Conservation (phyloP, 495 filamentous ascomycete species). For the Hyphodiscus hymeniophilus region DNA sequence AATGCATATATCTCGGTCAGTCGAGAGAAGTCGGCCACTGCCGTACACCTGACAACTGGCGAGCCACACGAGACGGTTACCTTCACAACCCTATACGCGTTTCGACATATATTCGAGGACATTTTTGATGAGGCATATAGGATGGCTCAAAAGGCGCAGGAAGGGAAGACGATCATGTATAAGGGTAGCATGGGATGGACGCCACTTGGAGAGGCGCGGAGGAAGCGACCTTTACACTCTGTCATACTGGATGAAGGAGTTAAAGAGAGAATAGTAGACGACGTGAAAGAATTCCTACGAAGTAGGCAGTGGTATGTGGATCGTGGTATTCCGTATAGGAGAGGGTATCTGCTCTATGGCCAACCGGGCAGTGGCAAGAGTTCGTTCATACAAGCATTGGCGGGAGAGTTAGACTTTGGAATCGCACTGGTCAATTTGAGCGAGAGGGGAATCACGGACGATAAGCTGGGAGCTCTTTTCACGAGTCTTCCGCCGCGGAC, state of each 20-base stretch:
- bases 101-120: slow-evolving; percentile 77
- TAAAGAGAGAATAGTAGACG: slow-evolving; percentile 74
- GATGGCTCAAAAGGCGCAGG: slow-evolving; percentile 63
- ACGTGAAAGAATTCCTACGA: slow-evolving; percentile 75
- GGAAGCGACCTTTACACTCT: slow-evolving; percentile 80
- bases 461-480: slow-evolving; percentile 79
- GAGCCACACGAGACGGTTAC: slow-evolving; percentile 91
- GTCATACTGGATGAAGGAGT: slow-evolving; percentile 83
- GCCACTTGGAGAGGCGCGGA: slow-evolving; percentile 76
- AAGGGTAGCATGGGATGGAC: slow-evolving; percentile 76
- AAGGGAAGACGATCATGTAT: slow-evolving; percentile 94
- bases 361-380: slow-evolving; percentile 94
- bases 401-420: slow-evolving; percentile 85
- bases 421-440: slow-evolving; percentile 92
- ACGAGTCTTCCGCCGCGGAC: slow-evolving; percentile 82
- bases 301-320: slow-evolving; percentile 86
- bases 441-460: slow-evolving; percentile 87
- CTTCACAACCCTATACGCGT: slow-evolving; percentile 80
- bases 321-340: slow-evolving; percentile 87
- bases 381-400: slow-evolving; percentile 91
- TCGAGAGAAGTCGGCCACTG: slow-evolving; percentile 69
- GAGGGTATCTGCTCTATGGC: slow-evolving; percentile 89
- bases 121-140: slow-evolving; percentile 79
- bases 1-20: slow-evolving; percentile 80
- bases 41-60: slow-evolving; percentile 64